Percentiles rank a stretch among this genome's conserved stretches.
These are phyloP conservation scores for Sphagnum fallax DNA, from an alignment of 228 moss, liverwort and hornwort species.

Conservation along the genomic window DNA sequence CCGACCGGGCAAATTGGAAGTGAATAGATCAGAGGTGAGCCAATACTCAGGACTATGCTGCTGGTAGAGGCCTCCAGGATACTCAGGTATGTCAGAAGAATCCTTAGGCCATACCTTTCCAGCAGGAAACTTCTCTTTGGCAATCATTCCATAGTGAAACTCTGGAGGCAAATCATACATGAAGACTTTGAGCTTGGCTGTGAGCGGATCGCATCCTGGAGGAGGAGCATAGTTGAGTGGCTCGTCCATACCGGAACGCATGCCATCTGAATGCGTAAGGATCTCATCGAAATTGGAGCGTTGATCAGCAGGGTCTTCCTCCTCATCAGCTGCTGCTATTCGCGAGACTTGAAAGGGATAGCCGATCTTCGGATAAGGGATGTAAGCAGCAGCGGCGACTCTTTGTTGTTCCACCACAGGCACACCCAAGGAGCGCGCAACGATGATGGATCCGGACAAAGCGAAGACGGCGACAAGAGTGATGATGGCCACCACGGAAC, in stretches of 20 bases:
- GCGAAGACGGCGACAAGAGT: conserved; percentile 33
- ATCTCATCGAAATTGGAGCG: conserved; percentile 3
- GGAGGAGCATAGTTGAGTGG: conserved; percentile 8
- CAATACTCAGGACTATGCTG: conserved; percentile 80
- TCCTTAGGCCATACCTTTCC: conserved; percentile 46
- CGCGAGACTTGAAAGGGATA: neutral
- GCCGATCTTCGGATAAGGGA: neutral
- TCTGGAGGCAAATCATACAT: conserved; percentile 74
- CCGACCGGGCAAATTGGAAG: conserved; percentile 35
- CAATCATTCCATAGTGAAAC: conserved; percentile 66
- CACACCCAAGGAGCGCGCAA: conserved; percentile 18
- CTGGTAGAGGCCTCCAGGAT: conserved; percentile 59
- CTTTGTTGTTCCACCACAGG: neutral
- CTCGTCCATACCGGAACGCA: conserved; percentile 3
- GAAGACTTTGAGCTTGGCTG: conserved; percentile 42
- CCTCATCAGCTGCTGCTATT: neutral
- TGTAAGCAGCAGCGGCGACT: neutral
- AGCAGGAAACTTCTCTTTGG: conserved; percentile 5
- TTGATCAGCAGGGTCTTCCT: conserved; percentile 10
- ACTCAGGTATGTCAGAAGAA: conserved; percentile 31
- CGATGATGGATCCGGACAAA: conserved; percentile 39
- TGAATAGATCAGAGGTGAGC: conserved; percentile 58
- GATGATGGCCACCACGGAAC: conserved; percentile 24
- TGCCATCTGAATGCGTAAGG: conserved; percentile 1
- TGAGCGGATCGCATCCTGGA: conserved; percentile 34